Conservation (phyloP, 2,329 filamentous ascomycete genomes). For the Penicillium expansum region DNA sequence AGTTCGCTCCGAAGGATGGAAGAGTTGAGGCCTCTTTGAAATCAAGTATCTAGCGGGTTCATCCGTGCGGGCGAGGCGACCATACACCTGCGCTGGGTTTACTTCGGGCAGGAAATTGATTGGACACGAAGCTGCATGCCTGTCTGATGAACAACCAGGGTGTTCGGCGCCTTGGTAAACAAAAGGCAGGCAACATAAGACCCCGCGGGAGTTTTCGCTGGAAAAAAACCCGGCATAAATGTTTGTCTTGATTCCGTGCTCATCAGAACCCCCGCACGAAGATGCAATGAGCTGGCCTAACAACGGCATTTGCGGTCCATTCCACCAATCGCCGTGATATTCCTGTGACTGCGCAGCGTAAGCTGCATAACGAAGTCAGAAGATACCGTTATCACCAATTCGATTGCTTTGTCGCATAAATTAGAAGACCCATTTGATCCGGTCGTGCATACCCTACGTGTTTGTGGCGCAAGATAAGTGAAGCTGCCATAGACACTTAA, state of each 20-base stretch:
- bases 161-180: not conserved
- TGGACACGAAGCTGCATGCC: not conserved
- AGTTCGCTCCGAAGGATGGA: not conserved
- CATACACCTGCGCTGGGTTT: not conserved
- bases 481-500: not conserved
- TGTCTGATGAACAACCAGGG: not conserved
- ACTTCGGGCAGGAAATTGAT: not conserved
- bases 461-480: conserved; percentile 1
- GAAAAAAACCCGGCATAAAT: not conserved
- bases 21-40: not conserved
- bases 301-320: not conserved
- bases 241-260: not conserved
- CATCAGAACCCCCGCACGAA: not conserved
- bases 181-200: not conserved
- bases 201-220: not conserved
- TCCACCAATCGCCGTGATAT: not conserved
- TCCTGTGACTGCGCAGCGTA: not conserved
- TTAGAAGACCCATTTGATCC: not conserved
- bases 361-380: conserved; percentile 9
- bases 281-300: not conserved
- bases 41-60: not conserved
- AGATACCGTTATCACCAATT: not conserved
- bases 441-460: conserved; percentile 6
- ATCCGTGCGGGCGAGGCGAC: not conserved
- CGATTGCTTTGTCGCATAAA: not conserved